Conservation (phyloP, 192 early-diverging fungal genomes). For the Rhizophagus sp. region DNA sequence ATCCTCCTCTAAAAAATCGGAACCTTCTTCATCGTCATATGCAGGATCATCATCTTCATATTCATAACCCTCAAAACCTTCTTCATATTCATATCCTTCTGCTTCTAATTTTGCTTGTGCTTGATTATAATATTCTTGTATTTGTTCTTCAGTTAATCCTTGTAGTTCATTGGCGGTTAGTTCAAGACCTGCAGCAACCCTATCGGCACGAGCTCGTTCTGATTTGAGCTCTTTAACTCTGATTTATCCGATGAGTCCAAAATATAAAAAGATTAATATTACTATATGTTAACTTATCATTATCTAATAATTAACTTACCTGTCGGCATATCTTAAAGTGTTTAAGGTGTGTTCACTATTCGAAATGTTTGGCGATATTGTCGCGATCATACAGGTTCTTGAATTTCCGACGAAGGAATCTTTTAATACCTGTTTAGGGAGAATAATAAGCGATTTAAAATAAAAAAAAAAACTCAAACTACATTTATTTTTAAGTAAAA, state of each 20-base stretch:
- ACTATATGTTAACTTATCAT: background rate
- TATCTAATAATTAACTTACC: conserved; percentile 42
- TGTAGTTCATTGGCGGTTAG: conserved; percentile 3
- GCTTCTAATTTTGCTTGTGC: background rate
- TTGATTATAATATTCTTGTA: conserved; percentile 18
- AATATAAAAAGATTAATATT: background rate
- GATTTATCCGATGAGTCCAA: background rate
- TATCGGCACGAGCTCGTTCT: conserved; percentile 38
- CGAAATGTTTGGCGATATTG: conserved; percentile 91
- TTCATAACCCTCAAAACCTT: conserved; percentile 26
- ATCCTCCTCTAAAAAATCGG: conserved; percentile 38
- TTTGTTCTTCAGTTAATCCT: conserved; percentile 15
- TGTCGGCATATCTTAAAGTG: conserved; percentile 95
- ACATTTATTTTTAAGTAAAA: background rate
- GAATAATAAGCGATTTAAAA: background rate
- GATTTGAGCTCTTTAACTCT: conserved; percentile 51
- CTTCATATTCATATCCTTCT: conserved; percentile 20
- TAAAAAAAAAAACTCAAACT: too few species aligned
- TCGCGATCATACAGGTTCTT: conserved; percentile 98
- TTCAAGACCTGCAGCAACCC: conserved; percentile 26
- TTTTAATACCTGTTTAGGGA: conserved; percentile 69
- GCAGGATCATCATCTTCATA: conserved; percentile 32
- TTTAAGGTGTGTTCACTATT: conserved; percentile 98
- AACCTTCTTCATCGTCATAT: conserved; percentile 39
- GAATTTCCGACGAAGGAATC: conserved; percentile 99